A percentile compares a stretch with the other conserved stretches of the same genome.
These are phyloP conservation scores for Casuarina equisetifolia DNA, from an alignment of 306 rosid genomes.

Conservation along the genomic window DNA sequence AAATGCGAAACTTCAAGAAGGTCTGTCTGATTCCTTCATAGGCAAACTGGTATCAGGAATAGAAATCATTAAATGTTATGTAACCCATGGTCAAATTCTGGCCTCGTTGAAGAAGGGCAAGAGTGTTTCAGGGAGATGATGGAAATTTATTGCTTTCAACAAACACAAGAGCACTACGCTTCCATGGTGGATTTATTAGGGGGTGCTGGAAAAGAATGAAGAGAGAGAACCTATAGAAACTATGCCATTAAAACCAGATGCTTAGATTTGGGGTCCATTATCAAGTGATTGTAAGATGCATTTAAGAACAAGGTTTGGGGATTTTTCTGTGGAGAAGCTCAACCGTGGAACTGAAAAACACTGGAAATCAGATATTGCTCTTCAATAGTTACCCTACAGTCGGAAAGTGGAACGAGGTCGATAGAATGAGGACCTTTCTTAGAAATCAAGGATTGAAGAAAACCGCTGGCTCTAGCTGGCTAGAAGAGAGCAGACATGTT, in stretches of 20 bases:
- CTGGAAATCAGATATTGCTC: slow-evolving; percentile 72
- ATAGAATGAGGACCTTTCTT: slow-evolving; percentile 66
- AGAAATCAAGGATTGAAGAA: slow-evolving; percentile 68
- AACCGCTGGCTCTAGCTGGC: slow-evolving; percentile 75
- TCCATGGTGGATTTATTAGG: slow-evolving; percentile 77
- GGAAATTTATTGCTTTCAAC: slow-evolving; percentile 51
- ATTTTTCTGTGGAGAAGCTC: slow-evolving; percentile 73
- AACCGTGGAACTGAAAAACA: slow-evolving; percentile 66
- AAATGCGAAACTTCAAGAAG: too few species aligned
- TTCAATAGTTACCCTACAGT: slow-evolving; percentile 83
- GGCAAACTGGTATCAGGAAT: too few species aligned
- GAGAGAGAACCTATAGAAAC: slow-evolving; percentile 56
- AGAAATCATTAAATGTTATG: too few species aligned
- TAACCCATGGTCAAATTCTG: slow-evolving; percentile 60
- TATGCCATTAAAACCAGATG: slow-evolving; percentile 63
- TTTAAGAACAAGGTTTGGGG: slow-evolving; percentile 53
- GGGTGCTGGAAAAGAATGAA: slow-evolving; percentile 64
- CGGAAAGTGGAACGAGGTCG: slow-evolving; percentile 76
- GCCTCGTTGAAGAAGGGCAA: slow-evolving; percentile 58
- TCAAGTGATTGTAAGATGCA: slow-evolving; percentile 72
- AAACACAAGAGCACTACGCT: slow-evolving; percentile 71
- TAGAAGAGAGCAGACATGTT: slow-evolving; percentile 57
- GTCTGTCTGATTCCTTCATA: too few species aligned
- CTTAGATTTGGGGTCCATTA: slow-evolving; percentile 73
- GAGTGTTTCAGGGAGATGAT: slow-evolving; percentile 64